Conservation (phyloP, 257 asterid species). For the Plantago elongata region DNA sequence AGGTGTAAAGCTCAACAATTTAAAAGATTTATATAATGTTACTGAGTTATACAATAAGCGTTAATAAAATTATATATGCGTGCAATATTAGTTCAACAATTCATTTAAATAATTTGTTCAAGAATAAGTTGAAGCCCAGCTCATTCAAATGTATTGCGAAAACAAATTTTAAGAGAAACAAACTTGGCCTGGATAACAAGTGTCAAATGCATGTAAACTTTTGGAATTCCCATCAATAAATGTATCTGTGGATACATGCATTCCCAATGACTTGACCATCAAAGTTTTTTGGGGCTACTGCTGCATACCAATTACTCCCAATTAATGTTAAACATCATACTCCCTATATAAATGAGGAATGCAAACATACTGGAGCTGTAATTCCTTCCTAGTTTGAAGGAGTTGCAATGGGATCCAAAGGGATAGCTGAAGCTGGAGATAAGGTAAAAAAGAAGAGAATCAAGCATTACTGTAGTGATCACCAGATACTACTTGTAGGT, state of each 20-base stretch:
- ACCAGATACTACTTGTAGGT: slow-evolving; percentile 38
- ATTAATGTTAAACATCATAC: neutral
- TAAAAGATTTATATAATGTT: too few species aligned
- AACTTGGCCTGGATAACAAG: too few species aligned
- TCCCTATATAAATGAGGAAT: neutral
- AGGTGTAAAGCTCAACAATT: too few species aligned
- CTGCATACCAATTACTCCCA: neutral
- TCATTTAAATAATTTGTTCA: too few species aligned
- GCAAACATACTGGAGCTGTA: neutral
- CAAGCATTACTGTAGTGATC: slow-evolving; percentile 31
- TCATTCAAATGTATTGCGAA: too few species aligned
- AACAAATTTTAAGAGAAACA: too few species aligned
- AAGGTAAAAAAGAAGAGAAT: slow-evolving; percentile 14
- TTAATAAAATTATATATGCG: too few species aligned
- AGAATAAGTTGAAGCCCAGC: too few species aligned
- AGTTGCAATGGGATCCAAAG: slow-evolving; percentile 2
- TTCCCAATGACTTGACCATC: neutral
- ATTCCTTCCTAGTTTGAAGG: neutral
- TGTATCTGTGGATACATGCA: neutral
- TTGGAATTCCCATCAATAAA: too few species aligned
- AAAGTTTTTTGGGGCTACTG: neutral
- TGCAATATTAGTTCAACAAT: too few species aligned
- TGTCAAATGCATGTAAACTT: too few species aligned
- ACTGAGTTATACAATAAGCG: too few species aligned
- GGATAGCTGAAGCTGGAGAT: neutral